phyloP scores from a whole-genome alignment of 2,329 filamentous ascomycete genomes.

The Dactylellina parvicollis region DNA sequence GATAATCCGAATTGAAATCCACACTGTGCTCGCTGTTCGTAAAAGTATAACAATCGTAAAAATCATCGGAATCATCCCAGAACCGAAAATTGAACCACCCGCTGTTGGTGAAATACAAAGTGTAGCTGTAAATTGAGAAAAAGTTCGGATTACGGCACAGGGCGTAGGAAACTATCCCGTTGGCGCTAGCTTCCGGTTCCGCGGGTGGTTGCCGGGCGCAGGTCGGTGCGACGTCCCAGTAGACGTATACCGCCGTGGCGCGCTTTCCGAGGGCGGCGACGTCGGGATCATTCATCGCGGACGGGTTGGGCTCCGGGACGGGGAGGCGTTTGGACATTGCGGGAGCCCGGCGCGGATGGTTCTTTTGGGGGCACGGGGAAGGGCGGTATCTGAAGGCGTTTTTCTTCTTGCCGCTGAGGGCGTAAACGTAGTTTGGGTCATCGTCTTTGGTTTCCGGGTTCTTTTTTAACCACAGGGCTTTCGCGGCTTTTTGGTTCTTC shows the following conservation, averaged over 20 bases:
- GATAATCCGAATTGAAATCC: not conserved
- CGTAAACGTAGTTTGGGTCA: not conserved
- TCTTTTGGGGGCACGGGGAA: too few species aligned
- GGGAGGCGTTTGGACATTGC: too few species aligned
- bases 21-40: not conserved
- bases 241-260: not conserved
- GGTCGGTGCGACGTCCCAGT: not conserved
- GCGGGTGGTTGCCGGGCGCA: not conserved
- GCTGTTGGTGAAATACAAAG: not conserved
- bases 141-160: not conserved
- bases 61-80: not conserved
- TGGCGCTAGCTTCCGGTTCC: not conserved
- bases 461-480: not conserved
- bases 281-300: not conserved
- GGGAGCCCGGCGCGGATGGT: too few species aligned
- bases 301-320: not conserved
- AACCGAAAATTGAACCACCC: not conserved
- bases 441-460: not conserved
- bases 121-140: not conserved
- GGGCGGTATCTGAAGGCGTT: not conserved
- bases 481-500: not conserved
- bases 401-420: not conserved
- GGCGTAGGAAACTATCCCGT: not conserved
- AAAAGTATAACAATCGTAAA: not conserved
- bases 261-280: not conserved